Conservation (phyloP, 441 rosid species). For the Euphorbia celastroides region DNA sequence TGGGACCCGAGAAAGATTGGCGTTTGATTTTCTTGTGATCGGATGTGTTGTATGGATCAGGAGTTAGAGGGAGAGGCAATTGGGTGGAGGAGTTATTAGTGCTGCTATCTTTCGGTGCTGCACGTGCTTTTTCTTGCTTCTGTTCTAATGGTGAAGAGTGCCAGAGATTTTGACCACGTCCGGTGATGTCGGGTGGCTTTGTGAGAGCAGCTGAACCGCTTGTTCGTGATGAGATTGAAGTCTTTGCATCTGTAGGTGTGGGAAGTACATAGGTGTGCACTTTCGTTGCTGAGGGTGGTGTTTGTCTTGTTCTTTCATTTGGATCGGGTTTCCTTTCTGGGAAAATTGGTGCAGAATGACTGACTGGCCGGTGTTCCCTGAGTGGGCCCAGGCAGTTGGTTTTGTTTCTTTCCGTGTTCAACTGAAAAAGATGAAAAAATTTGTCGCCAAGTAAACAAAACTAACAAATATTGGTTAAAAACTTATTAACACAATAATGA, state of each 20-base stretch:
- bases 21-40: constrained; percentile 45
- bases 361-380: constrained; percentile 49
- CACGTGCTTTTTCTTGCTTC: constrained; percentile 40
- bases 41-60: constrained; percentile 23
- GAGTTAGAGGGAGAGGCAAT: constrained; percentile 37
- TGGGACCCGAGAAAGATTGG: constrained; percentile 74
- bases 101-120: constrained; percentile 37
- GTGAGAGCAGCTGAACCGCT: constrained; percentile 33
- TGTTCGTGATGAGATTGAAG: constrained; percentile 37
- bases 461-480: not conserved
- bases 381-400: constrained; percentile 31
- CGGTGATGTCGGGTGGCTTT: constrained; percentile 37
- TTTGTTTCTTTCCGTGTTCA: constrained; percentile 40
- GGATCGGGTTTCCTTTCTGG: constrained; percentile 70
- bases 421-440: constrained; percentile 33
- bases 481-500: not conserved
- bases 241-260: constrained; percentile 58
- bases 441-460: not conserved
- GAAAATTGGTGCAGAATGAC: constrained; percentile 88
- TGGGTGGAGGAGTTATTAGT: constrained; percentile 33
- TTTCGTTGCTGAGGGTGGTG: constrained; percentile 40
- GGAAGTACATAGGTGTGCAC: constrained; percentile 73
- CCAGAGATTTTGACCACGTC: constrained; percentile 46
- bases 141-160: constrained; percentile 90
- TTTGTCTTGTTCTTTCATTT: constrained; percentile 51